Conservation (phyloP, 441 rosid species). For the Corymbia calophylla region DNA sequence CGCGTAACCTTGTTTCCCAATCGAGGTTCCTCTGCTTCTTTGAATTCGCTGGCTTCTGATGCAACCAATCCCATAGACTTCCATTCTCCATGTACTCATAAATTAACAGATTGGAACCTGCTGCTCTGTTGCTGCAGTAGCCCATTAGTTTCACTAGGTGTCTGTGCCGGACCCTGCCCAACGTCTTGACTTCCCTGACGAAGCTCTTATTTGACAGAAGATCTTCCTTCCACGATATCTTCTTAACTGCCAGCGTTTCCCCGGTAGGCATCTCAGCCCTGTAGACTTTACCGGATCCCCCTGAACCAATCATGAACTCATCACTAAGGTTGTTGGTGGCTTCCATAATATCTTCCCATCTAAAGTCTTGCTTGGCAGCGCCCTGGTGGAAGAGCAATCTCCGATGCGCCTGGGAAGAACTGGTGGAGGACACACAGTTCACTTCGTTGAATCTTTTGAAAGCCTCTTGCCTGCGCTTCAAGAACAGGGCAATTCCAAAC, state of each 20-base stretch:
- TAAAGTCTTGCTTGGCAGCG: constrained; percentile 47
- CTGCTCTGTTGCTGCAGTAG: constrained; percentile 49
- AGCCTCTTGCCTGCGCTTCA: constrained; percentile 36
- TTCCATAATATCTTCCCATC: constrained; percentile 71
- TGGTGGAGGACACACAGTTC: constrained; percentile 39
- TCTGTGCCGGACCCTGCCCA: constrained; percentile 73
- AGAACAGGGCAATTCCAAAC: constrained; percentile 30
- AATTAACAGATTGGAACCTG: constrained; percentile 64
- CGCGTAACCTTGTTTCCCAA: constrained; percentile 71
- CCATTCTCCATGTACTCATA: constrained; percentile 91
- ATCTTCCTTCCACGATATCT: constrained; percentile 61
- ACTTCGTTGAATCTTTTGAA: constrained; percentile 27
- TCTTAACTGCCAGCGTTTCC: constrained; percentile 65
- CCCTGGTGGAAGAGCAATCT: constrained; percentile 50
- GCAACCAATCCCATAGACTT: constrained; percentile 88
- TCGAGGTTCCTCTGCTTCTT: constrained; percentile 44
- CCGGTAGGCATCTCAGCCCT: constrained; percentile 52
- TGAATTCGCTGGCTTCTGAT: constrained; percentile 21
- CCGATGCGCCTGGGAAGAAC: constrained; percentile 52
- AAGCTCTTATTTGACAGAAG: constrained; percentile 61
- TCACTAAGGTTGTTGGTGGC: constrained; percentile 66
- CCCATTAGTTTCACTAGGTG: constrained; percentile 80
- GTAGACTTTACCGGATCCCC: constrained; percentile 81
- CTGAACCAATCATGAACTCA: constrained; percentile 76
- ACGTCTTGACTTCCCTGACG: constrained; percentile 60